These are phyloP conservation scores for Ophiostoma sp. DNA, from an alignment of 2,329 filamentous ascomycete genomes.

Conservation along the genomic window DNA sequence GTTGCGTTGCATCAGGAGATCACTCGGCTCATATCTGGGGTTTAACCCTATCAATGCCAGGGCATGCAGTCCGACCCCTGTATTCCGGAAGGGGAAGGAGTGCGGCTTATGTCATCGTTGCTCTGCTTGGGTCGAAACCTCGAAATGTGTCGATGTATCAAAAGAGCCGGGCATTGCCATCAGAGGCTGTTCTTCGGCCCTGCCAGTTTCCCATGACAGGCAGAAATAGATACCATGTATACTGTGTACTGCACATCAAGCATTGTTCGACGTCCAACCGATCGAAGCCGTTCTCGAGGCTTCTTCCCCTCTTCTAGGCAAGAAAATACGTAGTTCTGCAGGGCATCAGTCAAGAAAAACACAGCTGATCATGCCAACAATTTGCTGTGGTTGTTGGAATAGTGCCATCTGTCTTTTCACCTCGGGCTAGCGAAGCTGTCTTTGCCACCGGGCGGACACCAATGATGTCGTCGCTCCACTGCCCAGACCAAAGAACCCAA, in stretches of 20 bases:
- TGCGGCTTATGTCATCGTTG: not conserved
- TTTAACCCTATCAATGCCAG: not conserved
- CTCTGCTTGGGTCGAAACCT: not conserved
- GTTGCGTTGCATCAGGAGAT: not conserved
- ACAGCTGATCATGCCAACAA: not conserved
- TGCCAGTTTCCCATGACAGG: not conserved
- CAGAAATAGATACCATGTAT: not conserved
- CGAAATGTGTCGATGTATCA: not conserved
- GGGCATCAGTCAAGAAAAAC: not conserved
- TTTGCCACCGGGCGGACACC: conserved; percentile 4
- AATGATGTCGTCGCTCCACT: conserved; percentile 6
- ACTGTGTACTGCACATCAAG: no score
- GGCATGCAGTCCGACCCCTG: conserved; percentile 2
- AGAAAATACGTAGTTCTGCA: not conserved
- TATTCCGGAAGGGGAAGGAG: not conserved
- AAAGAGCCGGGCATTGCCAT: not conserved
- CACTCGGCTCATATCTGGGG: not conserved
- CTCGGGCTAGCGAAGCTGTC: not conserved
- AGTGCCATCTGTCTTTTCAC: not conserved
- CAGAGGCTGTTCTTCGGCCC: not conserved
- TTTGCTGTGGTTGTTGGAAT: not conserved
- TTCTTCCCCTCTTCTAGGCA: not conserved
- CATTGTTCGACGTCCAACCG: not conserved
- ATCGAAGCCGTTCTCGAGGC: not conserved
- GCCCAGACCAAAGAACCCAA: not conserved